phyloP scores from a whole-genome alignment of 1,284 basidiomycete species.

The Boletus coffeatus region DNA sequence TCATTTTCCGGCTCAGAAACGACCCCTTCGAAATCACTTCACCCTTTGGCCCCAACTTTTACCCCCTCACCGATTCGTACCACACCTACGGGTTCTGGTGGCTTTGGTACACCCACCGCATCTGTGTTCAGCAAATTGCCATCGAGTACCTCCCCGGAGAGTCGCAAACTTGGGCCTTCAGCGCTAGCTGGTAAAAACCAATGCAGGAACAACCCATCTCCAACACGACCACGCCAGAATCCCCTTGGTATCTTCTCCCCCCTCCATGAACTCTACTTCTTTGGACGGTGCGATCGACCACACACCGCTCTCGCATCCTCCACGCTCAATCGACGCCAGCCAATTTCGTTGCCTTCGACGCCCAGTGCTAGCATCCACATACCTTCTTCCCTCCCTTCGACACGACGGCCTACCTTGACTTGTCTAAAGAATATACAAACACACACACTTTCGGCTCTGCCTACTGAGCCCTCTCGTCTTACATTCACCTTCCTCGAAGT shows the following conservation, averaged over 20 bases:
- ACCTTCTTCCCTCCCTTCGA: constrained; percentile 11
- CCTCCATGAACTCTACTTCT: constrained; percentile 10
- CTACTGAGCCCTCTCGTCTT: constrained; percentile 44
- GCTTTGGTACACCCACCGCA: not conserved
- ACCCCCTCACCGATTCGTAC: constrained; percentile 9
- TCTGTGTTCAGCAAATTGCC: not conserved
- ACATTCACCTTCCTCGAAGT: constrained; percentile 31
- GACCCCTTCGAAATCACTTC: constrained; percentile 15
- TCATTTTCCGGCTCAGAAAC: constrained; percentile 6
- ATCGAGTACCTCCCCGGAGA: not conserved
- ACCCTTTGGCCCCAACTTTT: constrained; percentile 29
- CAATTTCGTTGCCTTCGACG: constrained; percentile 29
- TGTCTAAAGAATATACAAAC: constrained; percentile 33
- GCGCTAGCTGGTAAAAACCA: not conserved
- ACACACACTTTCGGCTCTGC: constrained; percentile 22
- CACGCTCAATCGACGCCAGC: constrained; percentile 25
- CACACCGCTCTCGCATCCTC: constrained; percentile 20
- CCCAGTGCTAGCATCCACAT: constrained; percentile 23
- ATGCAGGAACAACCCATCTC: constrained; percentile 3
- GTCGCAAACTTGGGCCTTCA: not conserved
- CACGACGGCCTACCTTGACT: constrained; percentile 20
- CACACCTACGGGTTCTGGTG: not conserved
- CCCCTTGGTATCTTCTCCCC: constrained; percentile 14
- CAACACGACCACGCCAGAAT: not conserved
- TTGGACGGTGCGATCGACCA: constrained; percentile 11